A percentile compares a stretch with the other conserved stretches of the same genome.
These are phyloP conservation scores for Fusarium odoratissimum DNA, from an alignment of 2,329 filamentous ascomycete genomes.

Conservation along the genomic window DNA sequence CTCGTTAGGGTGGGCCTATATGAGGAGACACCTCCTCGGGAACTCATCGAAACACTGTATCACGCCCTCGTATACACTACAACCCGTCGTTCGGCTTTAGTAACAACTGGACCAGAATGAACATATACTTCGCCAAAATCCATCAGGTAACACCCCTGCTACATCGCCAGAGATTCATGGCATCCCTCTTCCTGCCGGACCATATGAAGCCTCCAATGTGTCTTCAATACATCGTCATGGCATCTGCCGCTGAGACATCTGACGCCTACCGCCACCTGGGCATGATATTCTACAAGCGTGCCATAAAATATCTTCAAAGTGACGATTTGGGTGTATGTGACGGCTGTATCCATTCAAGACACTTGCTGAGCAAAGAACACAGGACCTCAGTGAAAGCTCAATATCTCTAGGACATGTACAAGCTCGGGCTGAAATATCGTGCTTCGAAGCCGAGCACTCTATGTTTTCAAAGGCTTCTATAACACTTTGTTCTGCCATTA, in stretches of 20 bases:
- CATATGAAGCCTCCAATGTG: constrained; percentile 19
- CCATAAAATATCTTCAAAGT: neutral
- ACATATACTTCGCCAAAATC: constrained; percentile 5
- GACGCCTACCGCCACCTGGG: constrained; percentile 2
- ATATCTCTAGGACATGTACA: constrained; percentile 5
- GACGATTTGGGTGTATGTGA: neutral
- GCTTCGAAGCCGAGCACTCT: constrained; percentile 20
- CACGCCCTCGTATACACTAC: neutral
- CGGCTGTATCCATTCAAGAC: rapidly evolving
- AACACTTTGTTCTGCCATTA: constrained; percentile 7
- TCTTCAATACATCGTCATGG: constrained; percentile 25
- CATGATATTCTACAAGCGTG: neutral
- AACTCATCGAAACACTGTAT: constrained; percentile 14
- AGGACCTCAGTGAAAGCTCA: neutral
- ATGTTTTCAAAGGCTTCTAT: constrained; percentile 26
- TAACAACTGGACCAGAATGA: neutral
- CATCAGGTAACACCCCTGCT: constrained; percentile 7
- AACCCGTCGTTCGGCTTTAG: neutral
- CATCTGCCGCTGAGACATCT: constrained; percentile 12
- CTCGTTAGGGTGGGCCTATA: neutral
- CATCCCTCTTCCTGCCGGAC: neutral
- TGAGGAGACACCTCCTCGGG: neutral
- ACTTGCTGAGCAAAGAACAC: neutral
- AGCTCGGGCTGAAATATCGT: constrained; percentile 9
- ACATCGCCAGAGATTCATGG: constrained; percentile 14